These are phyloP conservation scores for Dendrobium catenatum DNA, from an alignment of 106 monocot genomes.

Conservation along the genomic window DNA sequence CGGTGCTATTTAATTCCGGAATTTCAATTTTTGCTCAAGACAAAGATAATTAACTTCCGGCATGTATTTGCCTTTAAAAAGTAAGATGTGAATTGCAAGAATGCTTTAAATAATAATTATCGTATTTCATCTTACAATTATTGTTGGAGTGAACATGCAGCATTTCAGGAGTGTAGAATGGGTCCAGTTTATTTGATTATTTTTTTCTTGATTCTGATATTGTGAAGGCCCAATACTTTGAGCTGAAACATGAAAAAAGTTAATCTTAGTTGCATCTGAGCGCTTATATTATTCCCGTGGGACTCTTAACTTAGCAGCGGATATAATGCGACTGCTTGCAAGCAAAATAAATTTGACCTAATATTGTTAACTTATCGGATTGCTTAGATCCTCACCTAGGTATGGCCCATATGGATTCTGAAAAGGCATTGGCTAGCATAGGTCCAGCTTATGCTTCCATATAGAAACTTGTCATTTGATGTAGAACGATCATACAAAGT, in stretches of 20 bases:
- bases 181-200: neutral
- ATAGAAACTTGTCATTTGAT: neutral
- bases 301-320: neutral
- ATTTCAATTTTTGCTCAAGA: neutral
- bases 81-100: neutral
- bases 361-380: neutral
- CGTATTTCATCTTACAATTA: neutral
- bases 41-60: neutral
- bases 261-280: neutral
- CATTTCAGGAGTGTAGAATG: neutral
- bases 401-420: neutral
- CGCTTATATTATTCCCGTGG: neutral
- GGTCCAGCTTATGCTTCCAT: neutral
- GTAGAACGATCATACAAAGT: no score
- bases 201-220: neutral
- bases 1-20: neutral
- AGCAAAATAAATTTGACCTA: neutral
- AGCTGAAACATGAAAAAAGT: neutral
- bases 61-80: neutral
- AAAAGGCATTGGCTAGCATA: neutral
- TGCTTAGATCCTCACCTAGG: neutral
- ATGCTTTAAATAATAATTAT: neutral
- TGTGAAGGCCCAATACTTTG: neutral
- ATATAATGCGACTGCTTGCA: neutral
- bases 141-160: neutral